Percentiles rank a stretch among this genome's conserved stretches.
Conservation (phyloP, 2,329 filamentous ascomycete genomes). For the Arthrobotrys iridis region DNA sequence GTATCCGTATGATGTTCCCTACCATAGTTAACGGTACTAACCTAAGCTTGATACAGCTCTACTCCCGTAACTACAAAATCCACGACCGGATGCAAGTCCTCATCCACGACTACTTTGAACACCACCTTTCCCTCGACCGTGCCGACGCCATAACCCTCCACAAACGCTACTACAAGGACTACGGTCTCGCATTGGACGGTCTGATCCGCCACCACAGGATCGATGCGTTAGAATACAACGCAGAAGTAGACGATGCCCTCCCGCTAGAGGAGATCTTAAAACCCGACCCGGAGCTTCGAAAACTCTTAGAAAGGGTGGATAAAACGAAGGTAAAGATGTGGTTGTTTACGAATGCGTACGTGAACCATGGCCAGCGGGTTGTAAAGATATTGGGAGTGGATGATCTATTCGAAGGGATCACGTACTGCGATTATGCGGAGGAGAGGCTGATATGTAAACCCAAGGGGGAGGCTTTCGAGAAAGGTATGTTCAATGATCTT, state of each 20-base stretch:
- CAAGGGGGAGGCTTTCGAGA: constrained; percentile 80
- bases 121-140: constrained; percentile 67
- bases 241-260: constrained; percentile 91
- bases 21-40: constrained; percentile 28
- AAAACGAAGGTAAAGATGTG: constrained; percentile 81
- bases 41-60: constrained; percentile 20
- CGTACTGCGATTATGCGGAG: constrained; percentile 85
- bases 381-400: constrained; percentile 82
- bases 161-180: constrained; percentile 91
- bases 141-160: constrained; percentile 88
- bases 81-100: constrained; percentile 87
- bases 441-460: constrained; percentile 87
- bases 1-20: constrained; percentile 76
- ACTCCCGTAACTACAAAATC: constrained; percentile 67
- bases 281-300: constrained; percentile 77
- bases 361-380: constrained; percentile 85
- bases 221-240: constrained; percentile 92
- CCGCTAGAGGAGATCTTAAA: constrained; percentile 86
- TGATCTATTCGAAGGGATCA: constrained; percentile 83
- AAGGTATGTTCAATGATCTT: constrained; percentile 61
- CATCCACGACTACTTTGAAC: constrained; percentile 68
- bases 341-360: constrained; percentile 96
- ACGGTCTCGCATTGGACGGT: constrained; percentile 96
- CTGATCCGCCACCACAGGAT: constrained; percentile 94
- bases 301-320: constrained; percentile 83